Evolutionary conservation across 495 filamentous ascomycete genomes (phyloP).

Genomic region (Daldinia childiae): DNA sequence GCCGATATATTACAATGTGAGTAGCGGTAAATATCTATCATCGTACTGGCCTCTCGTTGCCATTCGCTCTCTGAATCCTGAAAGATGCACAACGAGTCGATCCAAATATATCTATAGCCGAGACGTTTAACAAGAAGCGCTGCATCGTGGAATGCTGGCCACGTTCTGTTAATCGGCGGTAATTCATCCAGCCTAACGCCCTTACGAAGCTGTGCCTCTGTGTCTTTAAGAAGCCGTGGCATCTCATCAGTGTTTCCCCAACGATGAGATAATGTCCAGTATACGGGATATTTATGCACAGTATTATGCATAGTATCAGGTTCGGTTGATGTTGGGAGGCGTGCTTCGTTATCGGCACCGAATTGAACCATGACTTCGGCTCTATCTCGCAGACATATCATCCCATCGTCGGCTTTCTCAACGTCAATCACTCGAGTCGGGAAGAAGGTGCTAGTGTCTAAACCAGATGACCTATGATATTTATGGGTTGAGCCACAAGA

Average conservation of each 20-base stretch:
- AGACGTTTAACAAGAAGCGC: background rate
- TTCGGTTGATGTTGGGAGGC: background rate
- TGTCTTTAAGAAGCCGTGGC: background rate
- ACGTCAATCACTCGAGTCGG: background rate
- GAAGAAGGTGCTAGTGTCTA: background rate
- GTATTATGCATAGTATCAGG: background rate
- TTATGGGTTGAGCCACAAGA: background rate
- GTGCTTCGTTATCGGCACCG: background rate
- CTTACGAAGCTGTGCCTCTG: background rate
- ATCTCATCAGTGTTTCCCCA: background rate
- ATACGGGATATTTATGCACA: background rate
- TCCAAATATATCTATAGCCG: background rate
- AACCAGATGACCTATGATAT: background rate
- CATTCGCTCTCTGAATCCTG: background rate
- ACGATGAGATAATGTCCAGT: constrained; percentile 9
- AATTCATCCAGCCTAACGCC: background rate
- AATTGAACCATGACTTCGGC: background rate
- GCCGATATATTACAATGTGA: background rate
- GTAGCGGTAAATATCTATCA: background rate
- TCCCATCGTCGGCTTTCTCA: background rate
- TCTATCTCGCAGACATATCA: background rate
- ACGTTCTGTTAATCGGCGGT: background rate
- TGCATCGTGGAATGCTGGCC: background rate
- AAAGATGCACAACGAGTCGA: background rate
- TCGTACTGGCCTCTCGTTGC: background rate